Percentiles rank a stretch among this genome's conserved stretches.
Evolutionary conservation across 257 asterid genomes (phyloP).

Genomic region (Ilex asprella): DNA sequence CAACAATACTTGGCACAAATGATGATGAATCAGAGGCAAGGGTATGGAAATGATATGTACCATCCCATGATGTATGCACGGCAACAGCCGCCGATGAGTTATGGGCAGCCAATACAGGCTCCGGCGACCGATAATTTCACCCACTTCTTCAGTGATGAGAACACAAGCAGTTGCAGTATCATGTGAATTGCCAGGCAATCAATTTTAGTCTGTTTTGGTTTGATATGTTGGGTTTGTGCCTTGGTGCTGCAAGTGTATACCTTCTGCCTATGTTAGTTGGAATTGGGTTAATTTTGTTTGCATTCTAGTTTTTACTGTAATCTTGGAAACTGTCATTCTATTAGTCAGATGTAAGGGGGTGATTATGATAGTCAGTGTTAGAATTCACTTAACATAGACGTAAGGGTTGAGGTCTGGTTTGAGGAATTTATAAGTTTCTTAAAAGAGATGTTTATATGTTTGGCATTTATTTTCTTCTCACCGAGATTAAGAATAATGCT

Average conservation of each 20-base stretch:
- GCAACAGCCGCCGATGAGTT: slow-evolving; percentile 33
- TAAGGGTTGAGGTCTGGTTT: no score
- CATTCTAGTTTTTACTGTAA: background rate
- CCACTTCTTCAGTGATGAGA: slow-evolving; percentile 70
- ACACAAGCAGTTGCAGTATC: slow-evolving; percentile 62
- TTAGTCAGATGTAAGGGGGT: no score
- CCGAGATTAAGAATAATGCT: no score
- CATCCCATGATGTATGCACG: slow-evolving; percentile 41
- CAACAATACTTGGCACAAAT: slow-evolving; percentile 51
- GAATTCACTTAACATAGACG: no score
- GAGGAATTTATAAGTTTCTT: no score
- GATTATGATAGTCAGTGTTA: no score
- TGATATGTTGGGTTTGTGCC: background rate
- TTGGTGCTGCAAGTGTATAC: background rate
- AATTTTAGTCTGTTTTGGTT: slow-evolving; percentile 6
- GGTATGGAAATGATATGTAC: slow-evolving; percentile 36
- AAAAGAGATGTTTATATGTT: no score
- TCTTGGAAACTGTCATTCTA: no score
- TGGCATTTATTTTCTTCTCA: no score
- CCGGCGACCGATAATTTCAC: slow-evolving; percentile 39
- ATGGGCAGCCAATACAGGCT: slow-evolving; percentile 36
- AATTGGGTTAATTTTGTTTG: background rate
- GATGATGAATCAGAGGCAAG: slow-evolving; percentile 63
- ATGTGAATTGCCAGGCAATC: slow-evolving; percentile 39
- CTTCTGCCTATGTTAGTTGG: no score